A percentile compares a stretch with the other conserved stretches of the same genome.
These are phyloP conservation scores for Biscogniauxia marginata DNA, from an alignment of 2,329 filamentous ascomycete genomes.

Conservation along the genomic window DNA sequence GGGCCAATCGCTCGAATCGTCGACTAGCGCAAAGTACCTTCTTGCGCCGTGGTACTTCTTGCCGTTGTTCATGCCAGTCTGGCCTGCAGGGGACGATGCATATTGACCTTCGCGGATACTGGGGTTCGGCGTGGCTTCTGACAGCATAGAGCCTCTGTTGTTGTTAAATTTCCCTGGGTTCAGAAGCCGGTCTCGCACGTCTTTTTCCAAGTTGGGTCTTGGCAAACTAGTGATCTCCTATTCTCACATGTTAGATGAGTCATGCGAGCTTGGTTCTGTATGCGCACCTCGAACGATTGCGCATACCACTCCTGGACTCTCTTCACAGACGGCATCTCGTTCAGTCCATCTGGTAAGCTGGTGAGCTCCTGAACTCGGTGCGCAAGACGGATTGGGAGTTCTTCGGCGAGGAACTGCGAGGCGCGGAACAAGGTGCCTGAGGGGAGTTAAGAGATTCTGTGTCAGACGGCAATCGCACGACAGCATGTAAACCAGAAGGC, in stretches of 20 bases:
- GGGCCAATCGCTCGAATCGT: constrained; percentile 87
- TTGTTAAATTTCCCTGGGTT: constrained; percentile 53
- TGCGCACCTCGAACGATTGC: constrained; percentile 91
- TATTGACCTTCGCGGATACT: constrained; percentile 85
- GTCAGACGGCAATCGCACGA: not conserved
- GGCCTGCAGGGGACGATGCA: constrained; percentile 51
- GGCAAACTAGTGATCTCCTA: constrained; percentile 90
- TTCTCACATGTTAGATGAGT: constrained; percentile 34
- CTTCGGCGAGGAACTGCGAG: constrained; percentile 96
- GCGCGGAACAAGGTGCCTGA: constrained; percentile 92
- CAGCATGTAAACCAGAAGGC: not conserved
- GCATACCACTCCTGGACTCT: constrained; percentile 98
- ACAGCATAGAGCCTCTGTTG: constrained; percentile 65
- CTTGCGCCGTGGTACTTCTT: constrained; percentile 56
- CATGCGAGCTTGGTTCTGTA: constrained; percentile 21
- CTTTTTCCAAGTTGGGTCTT: constrained; percentile 71
- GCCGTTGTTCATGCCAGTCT: constrained; percentile 44
- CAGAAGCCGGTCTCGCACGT: constrained; percentile 77
- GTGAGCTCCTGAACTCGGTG: constrained; percentile 94
- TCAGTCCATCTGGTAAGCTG: constrained; percentile 89
- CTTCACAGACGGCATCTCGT: constrained; percentile 95
- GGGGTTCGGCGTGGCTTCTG: constrained; percentile 84
- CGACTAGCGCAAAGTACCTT: constrained; percentile 88
- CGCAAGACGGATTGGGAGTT: constrained; percentile 92
- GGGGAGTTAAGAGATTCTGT: constrained; percentile 7